Base-by-base conservation (phyloP, 2,329 filamentous ascomycete genomes). In the Cadophora gregata region DNA sequence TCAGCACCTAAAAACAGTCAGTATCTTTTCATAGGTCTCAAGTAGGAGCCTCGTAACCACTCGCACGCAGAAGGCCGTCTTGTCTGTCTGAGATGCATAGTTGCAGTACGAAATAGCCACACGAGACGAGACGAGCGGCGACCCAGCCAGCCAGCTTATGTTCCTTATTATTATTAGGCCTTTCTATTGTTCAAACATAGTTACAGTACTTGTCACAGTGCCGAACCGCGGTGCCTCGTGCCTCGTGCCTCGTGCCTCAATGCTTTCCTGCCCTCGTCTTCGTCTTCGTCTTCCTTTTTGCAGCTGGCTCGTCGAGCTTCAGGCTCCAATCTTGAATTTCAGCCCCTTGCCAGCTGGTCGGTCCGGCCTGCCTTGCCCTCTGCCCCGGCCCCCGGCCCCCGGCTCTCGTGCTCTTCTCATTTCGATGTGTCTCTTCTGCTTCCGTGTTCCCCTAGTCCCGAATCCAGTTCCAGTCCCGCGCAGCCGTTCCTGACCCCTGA, bases 391-490 rank as follows among this genome's bases (percentile, higher is more conserved):
- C 42, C 33, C 42, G 58, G n/a, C n/a, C n/a, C n/a, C n/a, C n/a
- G 27, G 25, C 38, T n/a, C 42, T 48, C 42, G 58, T 60, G 38
- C 42, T 47, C n/a, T 42, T 48, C 71, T 75, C 71, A 75, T 75
- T 74, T 75, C 69, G 63, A 73, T 72, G 71, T 71, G 65, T 73
- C 71, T 71, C 55, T 64, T 47, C 55, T 64, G 6, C 64, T 73
- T 73, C 71, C 72, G 69, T 68, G 47, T 70, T 70, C 72, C 73
- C 73, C 72, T 74, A 69, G 72, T 73, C 68, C 69, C 70, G 27
- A 59, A 45, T 21, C 12, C 56, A 67, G 71, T 73, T 67, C 68
- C 69, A 59, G 47, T 47, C 56, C 56, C 56, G 70, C 69, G 58
- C 62, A 66, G 67, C 66, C 66, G 66, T 69, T 67, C 29, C 29